Evolutionary conservation across 805 yeast genomes (phyloP), one percentile per base, ranked within the genome.

Genomic region (Candida nemodendra): DNA sequence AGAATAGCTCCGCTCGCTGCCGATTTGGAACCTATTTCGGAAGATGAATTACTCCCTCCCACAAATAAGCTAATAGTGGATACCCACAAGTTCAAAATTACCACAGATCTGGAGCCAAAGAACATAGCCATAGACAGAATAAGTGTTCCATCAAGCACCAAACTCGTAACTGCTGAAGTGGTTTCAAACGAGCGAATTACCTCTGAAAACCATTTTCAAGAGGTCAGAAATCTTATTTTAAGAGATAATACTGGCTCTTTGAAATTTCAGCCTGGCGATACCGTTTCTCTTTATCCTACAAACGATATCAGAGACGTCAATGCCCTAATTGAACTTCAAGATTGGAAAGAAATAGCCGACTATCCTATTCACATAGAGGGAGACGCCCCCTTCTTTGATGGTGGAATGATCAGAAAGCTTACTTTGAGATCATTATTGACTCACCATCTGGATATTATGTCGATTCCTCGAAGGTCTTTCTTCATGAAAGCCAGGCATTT

Each of bases 381-480:
- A 16, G 39, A 63, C 15, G 50, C 53, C 27, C 72, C 62, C 8
- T 41, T 49, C 4, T 53, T 69, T 11, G 81, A 79, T 39, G 88
- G 86, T 25, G 91, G 88, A 0, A 54, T 78, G 14, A 76, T 84
- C 1, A 60, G 62, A 18, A 72, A 72, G 1, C 57, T 86, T 38
- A 90, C 97, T 0, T 64, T 93, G 26, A 62, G 96, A 40, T 72
- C 81, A 3, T 66, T 91, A 9, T 45, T 93, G 5, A 81, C 81
- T 1, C 79, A 86, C 59, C 95, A 91, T 59, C 64, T 90, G 37
- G 98, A 93, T 57, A 71, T 93, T 11, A 75, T 72, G 61, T 72
- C 95, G 3, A 79, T 91, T 13, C 99, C 99, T 1, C 72, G 88
- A 38, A 69, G 95, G 27, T 76, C 89, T 17, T 91, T 93, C 51